Conservation (phyloP, 495 filamentous ascomycete species). For the Penicillium coffeae region DNA sequence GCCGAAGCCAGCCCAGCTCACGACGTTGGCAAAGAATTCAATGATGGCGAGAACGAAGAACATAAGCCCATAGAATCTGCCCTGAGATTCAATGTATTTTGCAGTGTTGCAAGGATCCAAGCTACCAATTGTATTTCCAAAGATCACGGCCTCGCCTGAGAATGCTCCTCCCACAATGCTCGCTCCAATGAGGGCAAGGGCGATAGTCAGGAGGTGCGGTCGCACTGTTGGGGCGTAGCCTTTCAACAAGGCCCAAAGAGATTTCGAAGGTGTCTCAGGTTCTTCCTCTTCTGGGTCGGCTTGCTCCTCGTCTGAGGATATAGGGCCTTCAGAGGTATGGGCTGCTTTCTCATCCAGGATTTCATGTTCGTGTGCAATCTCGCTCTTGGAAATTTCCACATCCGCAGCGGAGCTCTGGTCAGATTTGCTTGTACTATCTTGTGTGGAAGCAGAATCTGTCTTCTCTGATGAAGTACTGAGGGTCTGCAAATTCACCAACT, state of each 20-base stretch:
- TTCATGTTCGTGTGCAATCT: slow-evolving; percentile 7
- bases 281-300: slow-evolving; percentile 23
- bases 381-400: slow-evolving; percentile 20
- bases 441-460: slow-evolving; percentile 14
- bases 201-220: slow-evolving; percentile 35
- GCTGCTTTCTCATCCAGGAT: slow-evolving; percentile 18
- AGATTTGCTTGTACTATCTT: slow-evolving; percentile 22
- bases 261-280: slow-evolving; percentile 26
- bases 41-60: slow-evolving; percentile 54
- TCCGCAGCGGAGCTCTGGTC: slow-evolving; percentile 24
- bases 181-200: slow-evolving; percentile 36
- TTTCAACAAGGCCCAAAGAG: slow-evolving; percentile 29
- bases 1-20: slow-evolving; percentile 47
- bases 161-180: slow-evolving; percentile 45
- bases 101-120: slow-evolving; percentile 41
- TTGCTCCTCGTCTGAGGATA: slow-evolving; percentile 5
- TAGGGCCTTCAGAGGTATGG: slow-evolving; percentile 11
- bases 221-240: slow-evolving; percentile 31
- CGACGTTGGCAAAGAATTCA: slow-evolving; percentile 51
- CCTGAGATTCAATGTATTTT: slow-evolving; percentile 31
- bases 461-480: slow-evolving; percentile 25
- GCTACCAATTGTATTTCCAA: slow-evolving; percentile 48
- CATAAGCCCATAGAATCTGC: slow-evolving; percentile 50
- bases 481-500: slow-evolving; percentile 40
- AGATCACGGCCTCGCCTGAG: slow-evolving; percentile 50